Conservation (phyloP, 805 yeast species). For the Candida awuae region DNA sequence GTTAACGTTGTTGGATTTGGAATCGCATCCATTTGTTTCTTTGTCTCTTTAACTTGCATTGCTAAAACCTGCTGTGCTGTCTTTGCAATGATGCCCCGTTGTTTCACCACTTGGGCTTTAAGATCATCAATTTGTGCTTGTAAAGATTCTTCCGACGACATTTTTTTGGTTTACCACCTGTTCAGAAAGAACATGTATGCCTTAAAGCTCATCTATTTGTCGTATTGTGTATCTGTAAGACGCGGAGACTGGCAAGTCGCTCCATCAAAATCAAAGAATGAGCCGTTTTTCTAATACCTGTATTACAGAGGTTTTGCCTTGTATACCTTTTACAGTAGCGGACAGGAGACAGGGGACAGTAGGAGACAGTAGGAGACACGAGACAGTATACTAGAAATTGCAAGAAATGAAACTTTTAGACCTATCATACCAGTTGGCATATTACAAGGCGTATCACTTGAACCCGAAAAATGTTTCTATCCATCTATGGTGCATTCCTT, state of each 20-base stretch:
- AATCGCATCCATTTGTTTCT: conserved; percentile 19
- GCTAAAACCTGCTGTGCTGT: conserved; percentile 77
- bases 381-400: background rate
- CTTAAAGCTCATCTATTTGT: too few species aligned
- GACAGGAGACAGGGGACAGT: too few species aligned
- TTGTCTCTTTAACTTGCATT: conserved; percentile 52
- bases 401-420: conserved; percentile 23
- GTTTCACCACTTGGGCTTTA: conserved; percentile 37
- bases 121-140: conserved; percentile 42
- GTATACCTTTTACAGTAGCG: too few species aligned
- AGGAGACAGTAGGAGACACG: too few species aligned
- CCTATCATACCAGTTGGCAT: conserved; percentile 47
- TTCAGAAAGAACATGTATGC: too few species aligned
- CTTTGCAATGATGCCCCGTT: conserved; percentile 54
- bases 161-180: background rate
- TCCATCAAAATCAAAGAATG: too few species aligned
- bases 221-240: too few species aligned
- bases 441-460: conserved; percentile 39
- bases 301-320: too few species aligned
- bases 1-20: conserved; percentile 14
- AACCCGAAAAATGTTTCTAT: conserved; percentile 54
- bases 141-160: background rate
- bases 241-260: too few species aligned
- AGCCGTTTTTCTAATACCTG: too few species aligned
- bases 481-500: conserved; percentile 75